These are phyloP conservation scores for Ophiosphaerella korrae DNA, from an alignment of 2,329 filamentous ascomycete species.

Conservation along the genomic window DNA sequence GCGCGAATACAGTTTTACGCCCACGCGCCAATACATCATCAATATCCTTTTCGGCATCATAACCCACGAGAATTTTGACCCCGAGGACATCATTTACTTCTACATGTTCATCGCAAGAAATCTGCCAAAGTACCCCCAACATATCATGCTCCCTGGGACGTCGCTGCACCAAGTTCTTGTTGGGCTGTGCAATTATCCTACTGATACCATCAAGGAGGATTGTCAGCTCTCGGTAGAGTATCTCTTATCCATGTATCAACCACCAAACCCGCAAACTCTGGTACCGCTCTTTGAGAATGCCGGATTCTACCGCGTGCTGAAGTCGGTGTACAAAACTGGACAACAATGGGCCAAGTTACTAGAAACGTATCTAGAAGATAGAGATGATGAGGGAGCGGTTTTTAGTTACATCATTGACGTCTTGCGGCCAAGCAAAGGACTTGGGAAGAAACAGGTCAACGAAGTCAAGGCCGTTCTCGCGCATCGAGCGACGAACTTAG, in stretches of 20 bases:
- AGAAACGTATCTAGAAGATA: slow-evolving; percentile 83
- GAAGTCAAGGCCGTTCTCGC: slow-evolving; percentile 73
- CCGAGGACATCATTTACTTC: slow-evolving; percentile 87
- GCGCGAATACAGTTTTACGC: slow-evolving; percentile 40
- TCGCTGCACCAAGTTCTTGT: slow-evolving; percentile 80
- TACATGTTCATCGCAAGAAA: slow-evolving; percentile 99
- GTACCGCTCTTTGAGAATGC: slow-evolving; percentile 80
- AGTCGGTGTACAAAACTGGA: slow-evolving; percentile 81
- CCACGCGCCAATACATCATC: slow-evolving; percentile 90
- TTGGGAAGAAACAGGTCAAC: slow-evolving; percentile 71
- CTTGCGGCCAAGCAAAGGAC: slow-evolving; percentile 66
- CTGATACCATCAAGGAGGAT: slow-evolving; percentile 81
- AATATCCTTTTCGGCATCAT: slow-evolving; percentile 92
- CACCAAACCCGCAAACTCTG: slow-evolving; percentile 76
- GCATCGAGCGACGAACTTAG: slow-evolving; percentile 68
- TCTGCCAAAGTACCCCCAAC: slow-evolving; percentile 94
- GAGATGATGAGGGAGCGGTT: slow-evolving; percentile 72
- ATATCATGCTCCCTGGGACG: slow-evolving; percentile 86
- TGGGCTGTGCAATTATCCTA: slow-evolving; percentile 84
- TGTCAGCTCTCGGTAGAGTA: slow-evolving; percentile 98
- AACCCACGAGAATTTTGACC: slow-evolving; percentile 74
- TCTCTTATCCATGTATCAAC: slow-evolving; percentile 88
- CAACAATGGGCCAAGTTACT: slow-evolving; percentile 80
- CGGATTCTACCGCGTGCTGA: slow-evolving; percentile 87
- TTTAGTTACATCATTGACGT: slow-evolving; percentile 82